Base-by-base conservation (phyloP, 2,329 filamentous ascomycete genomes). In the Aspergillus felis region DNA sequence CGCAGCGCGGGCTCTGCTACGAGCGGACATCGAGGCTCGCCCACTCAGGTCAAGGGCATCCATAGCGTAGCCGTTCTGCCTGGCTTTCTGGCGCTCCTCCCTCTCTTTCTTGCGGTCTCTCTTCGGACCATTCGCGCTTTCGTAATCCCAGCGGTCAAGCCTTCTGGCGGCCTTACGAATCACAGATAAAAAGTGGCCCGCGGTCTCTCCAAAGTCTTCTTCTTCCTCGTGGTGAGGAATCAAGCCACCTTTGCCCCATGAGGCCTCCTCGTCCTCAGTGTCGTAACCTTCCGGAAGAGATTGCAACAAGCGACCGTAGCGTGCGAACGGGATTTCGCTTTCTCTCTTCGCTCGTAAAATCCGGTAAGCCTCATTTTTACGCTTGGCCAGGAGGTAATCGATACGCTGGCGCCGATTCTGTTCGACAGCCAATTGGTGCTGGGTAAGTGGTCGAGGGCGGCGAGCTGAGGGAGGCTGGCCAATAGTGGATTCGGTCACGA, bases 391-490 rank as follows among this genome's bases (percentile, higher is more conserved):
- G 8, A 79, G 68, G 62, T 80, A 79, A 25, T 79, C 77, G 56
- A 81, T 76, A 7, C 78, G 76, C 58, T 79, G 75, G 54, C 76
- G 76, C 32, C 78, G 73, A 56, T 81, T 79, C 53, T 79, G 75
- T 58, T 80, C 78, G 4, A 81, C 74, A 24, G 79, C 79, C 53
- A 79, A 70, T 56, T 81, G 79, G 55, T 81, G 79, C 53, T 80
- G 78, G 2, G 79, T 81, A 44, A 80, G 70, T 9, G 79, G 78
- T 20, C 78, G 74, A 14, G 78, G 75, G 12, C 79, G 77, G 52
- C 76, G 75, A 50, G 70, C 67, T 44, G 68, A 66, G 54, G 62
- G 53, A 41, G 59, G 64, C 51, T 70, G 68, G 22, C 64, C 64
- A 51, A 68, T 65, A 29, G 70, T 67, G 22, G 71, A 65, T 55